A percentile compares a stretch with the other conserved stretches of the same genome.
phyloP scores from a whole-genome alignment of 768 basidiomycete species.

The Kwoniella sp. region DNA sequence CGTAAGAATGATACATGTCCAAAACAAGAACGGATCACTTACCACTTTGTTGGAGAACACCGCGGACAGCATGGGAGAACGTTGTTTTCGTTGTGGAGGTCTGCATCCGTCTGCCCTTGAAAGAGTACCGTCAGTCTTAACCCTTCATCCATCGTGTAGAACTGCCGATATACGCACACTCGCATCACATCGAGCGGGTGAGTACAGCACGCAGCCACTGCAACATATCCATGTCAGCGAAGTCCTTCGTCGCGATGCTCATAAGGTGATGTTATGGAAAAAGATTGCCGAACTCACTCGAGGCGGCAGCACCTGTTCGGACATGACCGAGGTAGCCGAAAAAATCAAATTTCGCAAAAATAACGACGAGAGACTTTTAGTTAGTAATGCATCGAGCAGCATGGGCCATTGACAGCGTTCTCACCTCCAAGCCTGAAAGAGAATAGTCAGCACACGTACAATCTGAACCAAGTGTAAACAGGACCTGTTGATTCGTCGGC shows the following conservation, averaged over 20 bases:
- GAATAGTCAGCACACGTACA: not conserved
- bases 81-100: constrained; percentile 39
- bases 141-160: too few relatives aligned
- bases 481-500: too few relatives aligned
- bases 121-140: too few relatives aligned
- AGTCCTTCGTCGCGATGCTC: not conserved
- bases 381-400: not conserved
- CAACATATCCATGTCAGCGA: not conserved
- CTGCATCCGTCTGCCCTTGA: constrained; percentile 52
- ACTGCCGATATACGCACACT: constrained; percentile 45
- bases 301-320: constrained; percentile 44
- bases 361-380: not conserved
- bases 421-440: constrained; percentile 32
- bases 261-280: not conserved
- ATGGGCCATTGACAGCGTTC: not conserved
- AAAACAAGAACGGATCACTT: not conserved
- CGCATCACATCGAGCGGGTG: constrained; percentile 51
- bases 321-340: constrained; percentile 13
- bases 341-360: not conserved
- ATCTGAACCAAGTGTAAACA: constrained; percentile 8
- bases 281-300: constrained; percentile 30
- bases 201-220: constrained; percentile 52
- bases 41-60: constrained; percentile 35
- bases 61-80: constrained; percentile 31
- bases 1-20: too few relatives aligned